phyloP scores from a whole-genome alignment of 2,329 filamentous ascomycete genomes.

The Microsporum audouinii region DNA sequence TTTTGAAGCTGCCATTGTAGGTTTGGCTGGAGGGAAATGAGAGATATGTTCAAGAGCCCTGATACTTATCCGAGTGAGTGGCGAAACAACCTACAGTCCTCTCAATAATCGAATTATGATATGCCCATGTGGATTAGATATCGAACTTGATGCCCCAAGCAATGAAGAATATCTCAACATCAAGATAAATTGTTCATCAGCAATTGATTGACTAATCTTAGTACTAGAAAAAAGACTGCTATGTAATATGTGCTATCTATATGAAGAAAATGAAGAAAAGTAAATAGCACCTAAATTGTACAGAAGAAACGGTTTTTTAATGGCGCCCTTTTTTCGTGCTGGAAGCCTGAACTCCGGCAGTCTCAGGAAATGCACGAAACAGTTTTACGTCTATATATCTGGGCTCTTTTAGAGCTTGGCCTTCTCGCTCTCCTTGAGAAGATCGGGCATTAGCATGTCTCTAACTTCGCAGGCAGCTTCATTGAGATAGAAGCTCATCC shows the following conservation, averaged over 20 bases:
- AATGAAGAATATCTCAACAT: background rate
- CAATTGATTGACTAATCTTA: background rate
- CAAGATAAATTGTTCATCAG: background rate
- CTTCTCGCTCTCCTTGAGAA: conserved; percentile 58
- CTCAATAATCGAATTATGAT: background rate
- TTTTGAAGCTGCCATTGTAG: background rate
- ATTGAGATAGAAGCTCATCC: conserved; percentile 92
- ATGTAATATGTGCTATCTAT: background rate
- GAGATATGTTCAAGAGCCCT: background rate
- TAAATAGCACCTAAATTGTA: background rate
- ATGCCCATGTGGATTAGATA: background rate
- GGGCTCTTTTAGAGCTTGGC: conserved; percentile 60
- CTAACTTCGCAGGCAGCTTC: conserved; percentile 86
- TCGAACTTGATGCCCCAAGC: background rate
- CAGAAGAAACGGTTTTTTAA: background rate
- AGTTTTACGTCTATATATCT: background rate
- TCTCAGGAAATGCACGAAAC: background rate
- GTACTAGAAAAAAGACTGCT: background rate
- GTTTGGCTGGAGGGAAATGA: background rate
- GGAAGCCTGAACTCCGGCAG: background rate
- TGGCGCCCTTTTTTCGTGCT: background rate
- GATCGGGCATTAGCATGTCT: conserved; percentile 68
- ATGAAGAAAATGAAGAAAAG: background rate
- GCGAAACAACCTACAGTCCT: background rate
- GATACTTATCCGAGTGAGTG: background rate